Percentiles rank a stretch among this genome's conserved stretches.
Evolutionary conservation across 2,329 filamentous ascomycete genomes (phyloP).

Genomic region (Neofusicoccum cordaticola): DNA sequence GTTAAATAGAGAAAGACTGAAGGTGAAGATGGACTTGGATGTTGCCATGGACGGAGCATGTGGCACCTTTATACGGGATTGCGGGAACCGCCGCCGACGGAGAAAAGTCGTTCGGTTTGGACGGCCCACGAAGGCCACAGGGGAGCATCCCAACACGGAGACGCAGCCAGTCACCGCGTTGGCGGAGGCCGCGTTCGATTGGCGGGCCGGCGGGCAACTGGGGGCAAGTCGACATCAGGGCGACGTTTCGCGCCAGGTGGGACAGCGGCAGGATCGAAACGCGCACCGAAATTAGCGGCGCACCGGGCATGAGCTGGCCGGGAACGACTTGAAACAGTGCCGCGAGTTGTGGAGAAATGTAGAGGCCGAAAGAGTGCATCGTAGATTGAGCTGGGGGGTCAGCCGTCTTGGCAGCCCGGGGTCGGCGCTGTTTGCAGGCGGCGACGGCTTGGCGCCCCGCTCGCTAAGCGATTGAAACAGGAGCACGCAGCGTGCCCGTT

Average conservation of each 20-base stretch:
- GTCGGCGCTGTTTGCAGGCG: conserved; percentile 5
- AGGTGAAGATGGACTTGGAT: background rate
- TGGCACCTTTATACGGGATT: background rate
- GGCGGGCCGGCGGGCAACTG: background rate
- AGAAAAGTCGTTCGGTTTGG: background rate
- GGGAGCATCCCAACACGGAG: background rate
- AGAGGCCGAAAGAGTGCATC: background rate
- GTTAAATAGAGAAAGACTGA: conserved; percentile 15
- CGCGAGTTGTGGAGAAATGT: conserved; percentile 10
- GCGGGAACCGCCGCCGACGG: conserved; percentile 10
- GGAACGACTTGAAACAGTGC: background rate
- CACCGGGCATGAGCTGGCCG: background rate
- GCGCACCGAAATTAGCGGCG: background rate
- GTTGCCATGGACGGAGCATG: background rate
- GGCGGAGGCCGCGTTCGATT: background rate
- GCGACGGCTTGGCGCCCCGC: background rate
- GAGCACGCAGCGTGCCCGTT: background rate
- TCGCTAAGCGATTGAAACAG: background rate
- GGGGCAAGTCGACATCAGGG: background rate
- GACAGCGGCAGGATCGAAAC: background rate
- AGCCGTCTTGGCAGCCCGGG: background rate
- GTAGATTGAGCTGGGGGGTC: background rate
- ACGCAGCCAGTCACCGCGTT: background rate
- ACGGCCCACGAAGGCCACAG: background rate
- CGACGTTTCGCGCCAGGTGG: background rate